These are phyloP conservation scores for Boechera stricta DNA, from an alignment of 345 rosid species.

Conservation along the genomic window DNA sequence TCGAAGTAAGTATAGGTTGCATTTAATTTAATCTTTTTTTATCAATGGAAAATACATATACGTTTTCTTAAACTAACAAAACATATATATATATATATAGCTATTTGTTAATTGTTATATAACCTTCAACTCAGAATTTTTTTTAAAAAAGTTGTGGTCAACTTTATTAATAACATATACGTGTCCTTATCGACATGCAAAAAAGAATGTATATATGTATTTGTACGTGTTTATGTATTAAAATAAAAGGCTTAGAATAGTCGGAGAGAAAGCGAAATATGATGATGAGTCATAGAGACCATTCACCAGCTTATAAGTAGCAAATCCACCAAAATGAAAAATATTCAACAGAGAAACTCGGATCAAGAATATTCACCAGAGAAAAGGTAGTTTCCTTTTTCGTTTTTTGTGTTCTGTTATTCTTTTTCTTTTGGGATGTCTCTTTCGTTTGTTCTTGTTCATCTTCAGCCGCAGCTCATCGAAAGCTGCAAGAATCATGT, in stretches of 20 bases:
- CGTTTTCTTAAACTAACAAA: not conserved
- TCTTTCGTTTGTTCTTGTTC: not conserved
- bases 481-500: constrained; percentile 21
- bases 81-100: too few relatives aligned
- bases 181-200: constrained; percentile 45
- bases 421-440: not conserved
- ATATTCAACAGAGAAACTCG: constrained; percentile 27
- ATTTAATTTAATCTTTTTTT: not conserved
- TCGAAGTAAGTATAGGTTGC: not conserved
- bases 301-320: constrained; percentile 42
- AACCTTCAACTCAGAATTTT: too few relatives aligned
- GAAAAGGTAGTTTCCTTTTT: constrained; percentile 16
- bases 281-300: constrained; percentile 41
- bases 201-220: constrained; percentile 9
- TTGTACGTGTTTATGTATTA: constrained; percentile 26
- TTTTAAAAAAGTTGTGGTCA: not conserved
- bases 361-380: constrained; percentile 35
- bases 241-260: constrained; percentile 29
- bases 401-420: not conserved
- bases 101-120: too few relatives aligned
- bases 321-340: constrained; percentile 22
- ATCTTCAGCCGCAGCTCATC: not conserved
- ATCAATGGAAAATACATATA: constrained; percentile 1
- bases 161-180: constrained; percentile 36
- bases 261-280: constrained; percentile 22